A percentile compares a stretch with the other conserved stretches of the same genome.
Conservation (phyloP, 768 basidiomycete genomes). For the Hortiboletus flavorubellus region DNA sequence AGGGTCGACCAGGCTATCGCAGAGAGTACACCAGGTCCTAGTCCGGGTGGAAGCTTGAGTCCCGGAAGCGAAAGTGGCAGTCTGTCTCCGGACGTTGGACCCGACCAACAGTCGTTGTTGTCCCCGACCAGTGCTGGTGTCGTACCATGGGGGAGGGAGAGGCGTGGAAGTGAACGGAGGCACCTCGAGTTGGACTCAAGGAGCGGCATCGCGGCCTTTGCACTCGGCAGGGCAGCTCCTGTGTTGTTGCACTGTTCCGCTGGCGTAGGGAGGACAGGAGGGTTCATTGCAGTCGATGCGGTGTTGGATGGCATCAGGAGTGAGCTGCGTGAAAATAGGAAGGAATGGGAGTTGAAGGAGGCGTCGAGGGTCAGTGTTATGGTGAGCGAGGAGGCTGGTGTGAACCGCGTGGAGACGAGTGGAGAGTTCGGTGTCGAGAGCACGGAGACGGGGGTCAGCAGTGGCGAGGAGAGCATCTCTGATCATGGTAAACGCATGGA, state of each 20-base stretch:
- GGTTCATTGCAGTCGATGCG: conserved; percentile 87
- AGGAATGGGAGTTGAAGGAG: conserved; percentile 14
- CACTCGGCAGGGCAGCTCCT: conserved; percentile 46
- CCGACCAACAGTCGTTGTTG: conserved; percentile 9
- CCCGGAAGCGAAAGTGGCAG: conserved; percentile 17
- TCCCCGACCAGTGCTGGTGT: conserved; percentile 17
- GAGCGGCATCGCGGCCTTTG: conserved; percentile 55
- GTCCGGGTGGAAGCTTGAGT: conserved; percentile 25
- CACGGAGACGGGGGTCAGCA: conserved; percentile 4
- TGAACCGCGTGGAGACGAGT: conserved; percentile 1
- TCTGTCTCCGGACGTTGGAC: conserved; percentile 16
- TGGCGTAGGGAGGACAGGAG: conserved; percentile 92
- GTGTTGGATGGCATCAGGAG: conserved; percentile 70
- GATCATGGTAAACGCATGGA: conserved; percentile 21
- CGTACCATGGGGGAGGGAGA: conserved; percentile 1
- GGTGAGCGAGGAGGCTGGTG: not conserved
- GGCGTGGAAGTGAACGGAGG: conserved; percentile 25
- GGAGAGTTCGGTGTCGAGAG: conserved; percentile 6
- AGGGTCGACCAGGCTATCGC: conserved; percentile 48
- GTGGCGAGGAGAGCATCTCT: not conserved
- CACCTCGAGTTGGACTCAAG: conserved; percentile 46
- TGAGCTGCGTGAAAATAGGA: conserved; percentile 46
- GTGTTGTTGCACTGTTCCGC: conserved; percentile 89
- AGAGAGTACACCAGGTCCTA: conserved; percentile 31
- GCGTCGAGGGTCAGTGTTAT: not conserved